Conservation (phyloP, 164 flowering plant genomes). For the Magnolia changhungtana region DNA sequence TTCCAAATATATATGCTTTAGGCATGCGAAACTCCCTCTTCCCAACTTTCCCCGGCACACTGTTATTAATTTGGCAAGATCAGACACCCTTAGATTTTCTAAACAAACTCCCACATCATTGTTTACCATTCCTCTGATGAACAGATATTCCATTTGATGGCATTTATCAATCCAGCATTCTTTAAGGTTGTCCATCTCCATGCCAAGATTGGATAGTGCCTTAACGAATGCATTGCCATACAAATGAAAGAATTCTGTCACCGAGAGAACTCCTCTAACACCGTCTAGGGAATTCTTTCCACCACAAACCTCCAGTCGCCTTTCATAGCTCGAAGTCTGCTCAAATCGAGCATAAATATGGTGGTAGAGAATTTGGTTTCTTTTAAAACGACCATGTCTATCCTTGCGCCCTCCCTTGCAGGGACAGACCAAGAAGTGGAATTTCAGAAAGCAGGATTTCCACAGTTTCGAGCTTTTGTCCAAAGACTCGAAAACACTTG, state of each 20-base stretch:
- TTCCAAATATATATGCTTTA: background rate
- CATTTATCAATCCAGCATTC: background rate
- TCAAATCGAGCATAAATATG: background rate
- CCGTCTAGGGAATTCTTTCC: background rate
- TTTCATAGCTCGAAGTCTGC: background rate
- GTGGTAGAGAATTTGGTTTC: background rate
- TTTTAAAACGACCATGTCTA: background rate
- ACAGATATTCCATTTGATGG: background rate
- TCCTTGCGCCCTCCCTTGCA: background rate
- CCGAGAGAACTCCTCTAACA: background rate
- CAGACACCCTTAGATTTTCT: background rate
- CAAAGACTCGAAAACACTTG: no score
- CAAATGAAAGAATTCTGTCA: background rate
- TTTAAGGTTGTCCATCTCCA: background rate
- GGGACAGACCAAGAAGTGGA: no score
- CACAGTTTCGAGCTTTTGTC: no score
- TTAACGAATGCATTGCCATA: background rate
- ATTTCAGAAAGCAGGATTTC: no score
- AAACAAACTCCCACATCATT: background rate
- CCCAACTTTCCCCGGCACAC: background rate
- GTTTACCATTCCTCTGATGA: background rate
- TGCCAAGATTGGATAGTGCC: background rate
- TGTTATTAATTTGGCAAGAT: background rate
- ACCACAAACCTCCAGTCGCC: background rate
- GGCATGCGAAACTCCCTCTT: background rate